Evolutionary conservation across 805 yeast genomes (phyloP).

Genomic region (Alloascoidea hylecoeti): DNA sequence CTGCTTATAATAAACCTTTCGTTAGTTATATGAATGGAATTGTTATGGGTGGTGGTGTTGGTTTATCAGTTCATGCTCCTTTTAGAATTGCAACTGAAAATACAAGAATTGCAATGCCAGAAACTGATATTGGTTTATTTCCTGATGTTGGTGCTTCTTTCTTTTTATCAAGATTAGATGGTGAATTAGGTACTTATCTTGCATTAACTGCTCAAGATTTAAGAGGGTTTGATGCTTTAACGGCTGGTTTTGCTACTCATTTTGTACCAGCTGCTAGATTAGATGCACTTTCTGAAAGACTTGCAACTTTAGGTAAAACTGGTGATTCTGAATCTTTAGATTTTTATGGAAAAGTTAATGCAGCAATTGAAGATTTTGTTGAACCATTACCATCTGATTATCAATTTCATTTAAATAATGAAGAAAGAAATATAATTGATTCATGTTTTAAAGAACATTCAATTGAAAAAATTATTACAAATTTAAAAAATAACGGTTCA

Average conservation of each 20-base stretch:
- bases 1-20: conserved; percentile 78
- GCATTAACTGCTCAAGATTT: conserved; percentile 79
- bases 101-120: conserved; percentile 95
- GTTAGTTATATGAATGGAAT: conserved; percentile 84
- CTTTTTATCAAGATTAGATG: conserved; percentile 72
- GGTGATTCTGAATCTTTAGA: conserved; percentile 14
- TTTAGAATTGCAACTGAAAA: conserved; percentile 88
- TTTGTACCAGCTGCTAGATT: conserved; percentile 59
- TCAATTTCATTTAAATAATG: conserved; percentile 39
- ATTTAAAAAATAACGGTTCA: conserved; percentile 38
- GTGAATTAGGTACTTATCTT: conserved; percentile 70
- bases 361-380: conserved; percentile 66
- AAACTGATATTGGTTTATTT: conserved; percentile 90
- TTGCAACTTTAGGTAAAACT: conserved; percentile 39
- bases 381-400: conserved; percentile 52
- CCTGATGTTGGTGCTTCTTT: conserved; percentile 94
- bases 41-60: conserved; percentile 98
- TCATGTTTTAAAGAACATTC: conserved; percentile 40
- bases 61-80: conserved; percentile 79
- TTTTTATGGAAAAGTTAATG: conserved; percentile 45
- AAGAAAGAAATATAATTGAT: conserved; percentile 53
- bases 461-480: conserved; percentile 38
- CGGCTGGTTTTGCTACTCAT: conserved; percentile 84
- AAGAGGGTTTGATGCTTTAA: conserved; percentile 66
- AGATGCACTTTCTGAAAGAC: conserved; percentile 45